These are phyloP conservation scores for Insectozyma bohioensis DNA, from an alignment of 1,139 yeast genomes.

Conservation along the genomic window DNA sequence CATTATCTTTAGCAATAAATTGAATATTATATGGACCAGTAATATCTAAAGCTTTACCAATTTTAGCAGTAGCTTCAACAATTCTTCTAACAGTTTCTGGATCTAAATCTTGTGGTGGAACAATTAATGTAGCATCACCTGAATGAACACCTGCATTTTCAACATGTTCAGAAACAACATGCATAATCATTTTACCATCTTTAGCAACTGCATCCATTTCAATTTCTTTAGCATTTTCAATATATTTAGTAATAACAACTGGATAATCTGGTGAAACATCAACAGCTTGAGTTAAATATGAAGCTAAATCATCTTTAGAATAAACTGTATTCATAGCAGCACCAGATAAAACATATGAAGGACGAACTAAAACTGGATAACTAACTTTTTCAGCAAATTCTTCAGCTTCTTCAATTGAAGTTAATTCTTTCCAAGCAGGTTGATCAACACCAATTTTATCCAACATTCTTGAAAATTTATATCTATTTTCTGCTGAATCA, in stretches of 20 bases:
- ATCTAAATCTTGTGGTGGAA: constrained; percentile 82
- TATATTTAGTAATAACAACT: constrained; percentile 93
- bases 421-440: constrained; percentile 96
- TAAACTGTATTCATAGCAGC: constrained; percentile 97
- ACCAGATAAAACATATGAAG: constrained; percentile 95
- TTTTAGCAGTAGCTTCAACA: constrained; percentile 84
- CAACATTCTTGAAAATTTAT: constrained; percentile 91
- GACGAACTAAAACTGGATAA: constrained; percentile 96
- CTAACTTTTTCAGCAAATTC: constrained; percentile 82
- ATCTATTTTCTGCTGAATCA: constrained; percentile 98
- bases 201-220: constrained; percentile 96
- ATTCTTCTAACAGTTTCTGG: constrained; percentile 61
- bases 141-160: constrained; percentile 99
- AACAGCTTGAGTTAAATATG: constrained; percentile 81
- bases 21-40: constrained; percentile 99
- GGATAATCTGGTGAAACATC: constrained; percentile 95
- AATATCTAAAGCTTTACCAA: constrained; percentile 91
- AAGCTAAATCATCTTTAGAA: constrained; percentile 72
- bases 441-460: constrained; percentile 92
- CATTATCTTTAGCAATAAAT: constrained; percentile 64
- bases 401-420: constrained; percentile 83
- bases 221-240: constrained; percentile 93
- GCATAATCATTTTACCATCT: constrained; percentile 84
- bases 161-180: constrained; percentile 96
- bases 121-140: constrained; percentile 93